Base-by-base conservation (phyloP, 345 rosid genomes). In the Chamaenerion angustifolium region DNA sequence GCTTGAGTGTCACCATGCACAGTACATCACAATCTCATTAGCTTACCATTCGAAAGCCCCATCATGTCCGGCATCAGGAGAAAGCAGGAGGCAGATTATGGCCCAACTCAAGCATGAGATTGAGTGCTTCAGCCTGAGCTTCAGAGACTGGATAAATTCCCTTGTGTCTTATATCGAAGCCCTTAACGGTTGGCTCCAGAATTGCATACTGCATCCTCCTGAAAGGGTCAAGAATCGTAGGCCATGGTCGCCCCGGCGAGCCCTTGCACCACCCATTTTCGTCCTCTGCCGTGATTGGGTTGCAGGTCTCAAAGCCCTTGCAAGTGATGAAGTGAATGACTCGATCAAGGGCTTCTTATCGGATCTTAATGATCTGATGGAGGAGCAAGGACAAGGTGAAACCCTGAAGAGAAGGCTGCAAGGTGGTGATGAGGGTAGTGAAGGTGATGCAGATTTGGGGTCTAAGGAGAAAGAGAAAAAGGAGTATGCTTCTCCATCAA, bases 1-100 rank as follows among this genome's bases (percentile, higher is more conserved):
- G 94, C 83, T 90, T 6, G 95, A 83, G 66, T 86, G 83, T 68
- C 95, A 90, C 60, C 95, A 86, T 35, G 63, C 88, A 4, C 98
- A 90, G 54, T 90, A 90, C 70, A 90, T 90, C 52, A 90, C 94
- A 12, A 86, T 90, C 57, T 90, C 95, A 1, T 48, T 90, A 59
- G 95, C 95, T 23, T 90, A 90, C 63, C 95, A 90, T 71, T 71
- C 84, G n/a, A 75, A 80, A 66, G 67, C 65, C 43, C 18, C 79
- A 14, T 56, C 67, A 0, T 78, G 63, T 25, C 59, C 64, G 0
- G 71, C 69, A 10, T 76, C 51, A 31, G 68, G 67, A 5, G 72
- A 69, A 52, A 56, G 68, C 5, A 65, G 55, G 49, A 66, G 61
- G 63, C 76, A 61, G 60, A 72, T 77, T 46, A 51, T 76, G 85